These are phyloP conservation scores for Aristolochia californica DNA, from an alignment of 164 flowering plant genomes.

Conservation along the genomic window DNA sequence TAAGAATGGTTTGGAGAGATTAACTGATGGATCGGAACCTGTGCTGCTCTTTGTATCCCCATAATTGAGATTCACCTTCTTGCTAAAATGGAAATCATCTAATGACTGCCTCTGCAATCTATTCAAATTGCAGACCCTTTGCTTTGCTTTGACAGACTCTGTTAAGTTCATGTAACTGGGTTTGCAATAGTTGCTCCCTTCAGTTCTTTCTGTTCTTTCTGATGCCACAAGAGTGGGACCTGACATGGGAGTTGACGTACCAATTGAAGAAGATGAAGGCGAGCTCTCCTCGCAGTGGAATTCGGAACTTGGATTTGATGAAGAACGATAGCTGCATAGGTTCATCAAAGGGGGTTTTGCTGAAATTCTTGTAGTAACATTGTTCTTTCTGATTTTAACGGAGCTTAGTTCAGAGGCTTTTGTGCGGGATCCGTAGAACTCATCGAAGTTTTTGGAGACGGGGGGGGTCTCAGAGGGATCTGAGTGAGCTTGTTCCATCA, in stretches of 20 bases:
- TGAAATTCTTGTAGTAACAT: slow-evolving; percentile 66
- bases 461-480: slow-evolving; percentile 43
- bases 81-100: slow-evolving; percentile 71
- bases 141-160: slow-evolving; percentile 76
- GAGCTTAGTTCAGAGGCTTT: slow-evolving; percentile 35
- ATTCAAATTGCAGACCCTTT: slow-evolving; percentile 24
- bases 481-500: slow-evolving; percentile 52
- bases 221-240: slow-evolving; percentile 38
- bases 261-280: slow-evolving; percentile 56
- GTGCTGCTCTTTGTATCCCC: slow-evolving; percentile 48
- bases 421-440: slow-evolving; percentile 12
- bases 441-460: slow-evolving; percentile 25
- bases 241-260: slow-evolving; percentile 72
- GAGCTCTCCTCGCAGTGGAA: slow-evolving; percentile 63
- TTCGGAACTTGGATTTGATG: slow-evolving; percentile 79
- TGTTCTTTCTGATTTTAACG: slow-evolving; percentile 65
- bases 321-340: slow-evolving; percentile 33
- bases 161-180: slow-evolving; percentile 78
- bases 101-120: slow-evolving; percentile 55
- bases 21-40: slow-evolving; percentile 33
- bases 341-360: slow-evolving; percentile 51
- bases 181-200: slow-evolving; percentile 24
- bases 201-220: slow-evolving; percentile 46
- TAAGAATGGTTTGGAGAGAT: slow-evolving; percentile 33
- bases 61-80: slow-evolving; percentile 31